Conservation (phyloP, 2,329 filamentous ascomycete species). For the Neoscytalidium dimidiatum region DNA sequence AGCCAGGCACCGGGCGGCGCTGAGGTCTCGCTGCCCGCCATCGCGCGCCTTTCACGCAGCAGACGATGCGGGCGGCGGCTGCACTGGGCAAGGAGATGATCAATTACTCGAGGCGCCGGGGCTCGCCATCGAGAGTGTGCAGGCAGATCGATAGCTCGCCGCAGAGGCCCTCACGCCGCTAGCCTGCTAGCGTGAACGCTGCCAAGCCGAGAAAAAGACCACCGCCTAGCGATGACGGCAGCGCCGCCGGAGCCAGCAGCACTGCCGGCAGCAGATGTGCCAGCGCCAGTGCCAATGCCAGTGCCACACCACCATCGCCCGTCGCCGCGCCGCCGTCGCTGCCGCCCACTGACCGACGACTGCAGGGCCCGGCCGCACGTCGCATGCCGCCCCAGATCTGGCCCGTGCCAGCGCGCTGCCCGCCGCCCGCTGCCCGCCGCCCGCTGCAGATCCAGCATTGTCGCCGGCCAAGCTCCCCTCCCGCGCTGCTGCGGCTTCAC, state of each 20-base stretch:
- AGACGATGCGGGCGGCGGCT: too few relatives aligned
- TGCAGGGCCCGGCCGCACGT: too few relatives aligned
- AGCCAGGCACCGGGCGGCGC: neutral
- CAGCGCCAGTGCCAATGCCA: too few relatives aligned
- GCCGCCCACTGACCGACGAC: too few relatives aligned
- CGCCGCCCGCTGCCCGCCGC: neutral
- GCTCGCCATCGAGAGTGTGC: neutral
- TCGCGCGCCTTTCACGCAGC: too few relatives aligned
- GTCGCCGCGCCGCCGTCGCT: too few relatives aligned
- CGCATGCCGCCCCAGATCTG: neutral
- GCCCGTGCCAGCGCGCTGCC: neutral
- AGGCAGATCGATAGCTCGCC: slow-evolving; percentile 3
- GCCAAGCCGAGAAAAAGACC: neutral
- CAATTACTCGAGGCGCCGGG: slow-evolving; percentile 10
- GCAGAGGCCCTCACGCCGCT: slow-evolving; percentile 2
- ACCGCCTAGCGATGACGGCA: neutral
- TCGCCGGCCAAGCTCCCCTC: neutral
- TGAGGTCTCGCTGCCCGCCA: neutral
- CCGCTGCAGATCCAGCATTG: neutral
- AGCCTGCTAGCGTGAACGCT: neutral
- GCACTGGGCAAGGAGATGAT: slow-evolving; percentile 5
- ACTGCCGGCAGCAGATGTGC: too few relatives aligned
- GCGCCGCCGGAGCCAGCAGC: neutral
- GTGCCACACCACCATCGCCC: too few relatives aligned
- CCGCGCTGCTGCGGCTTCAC: neutral